Base-by-base conservation (phyloP, 257 asterid species). In the Galeopsis tetrahit region DNA sequence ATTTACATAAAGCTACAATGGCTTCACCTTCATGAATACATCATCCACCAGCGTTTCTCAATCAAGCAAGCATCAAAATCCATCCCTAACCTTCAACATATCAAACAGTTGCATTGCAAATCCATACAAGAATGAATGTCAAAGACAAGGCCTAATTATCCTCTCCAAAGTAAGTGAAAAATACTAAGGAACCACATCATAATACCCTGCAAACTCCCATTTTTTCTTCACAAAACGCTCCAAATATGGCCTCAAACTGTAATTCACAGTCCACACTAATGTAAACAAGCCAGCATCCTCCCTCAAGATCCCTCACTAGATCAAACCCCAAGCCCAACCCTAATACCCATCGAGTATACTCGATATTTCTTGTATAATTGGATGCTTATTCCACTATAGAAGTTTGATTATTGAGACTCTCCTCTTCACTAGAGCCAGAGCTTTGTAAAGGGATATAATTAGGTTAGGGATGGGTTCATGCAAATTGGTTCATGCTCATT, bases 71-170 rank as follows among this genome's bases (percentile, higher is more conserved):
- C 81, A 67, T 79, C 72, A 93, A 88, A 66, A 92, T 14, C 95
- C 95, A 53, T 90, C 97, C 69, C 88, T 87, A 38, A 82, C 85
- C 86, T 77, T 90, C 90, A 90, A 80, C 96, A 89, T 90, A 65
- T 85, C 91, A 46, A 85, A 51, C 46, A 90, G 79, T 0, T 89
- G 39, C 67, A 90, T n/a, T 11, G 68, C 53, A 10, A 88, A 77
- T 87, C 34, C 33, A 53, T 6, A 4, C 21, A 48, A 48, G 21
- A 48, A 48, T 38, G 9, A 6, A 38, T 48, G 21, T 7, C 53
- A 0, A 46, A 3, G 53, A 11, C 51, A 43, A 43, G 51, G 43
- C 7, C 43, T 38, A 38, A 38, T 43, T n/a, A 43, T 46, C 53
- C 15, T 11, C 6, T 3, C 53, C 55, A 48, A 48, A 48, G 55